These are phyloP conservation scores for Botrytis elliptica DNA, from an alignment of 2,329 filamentous ascomycete species.

Conservation along the genomic window DNA sequence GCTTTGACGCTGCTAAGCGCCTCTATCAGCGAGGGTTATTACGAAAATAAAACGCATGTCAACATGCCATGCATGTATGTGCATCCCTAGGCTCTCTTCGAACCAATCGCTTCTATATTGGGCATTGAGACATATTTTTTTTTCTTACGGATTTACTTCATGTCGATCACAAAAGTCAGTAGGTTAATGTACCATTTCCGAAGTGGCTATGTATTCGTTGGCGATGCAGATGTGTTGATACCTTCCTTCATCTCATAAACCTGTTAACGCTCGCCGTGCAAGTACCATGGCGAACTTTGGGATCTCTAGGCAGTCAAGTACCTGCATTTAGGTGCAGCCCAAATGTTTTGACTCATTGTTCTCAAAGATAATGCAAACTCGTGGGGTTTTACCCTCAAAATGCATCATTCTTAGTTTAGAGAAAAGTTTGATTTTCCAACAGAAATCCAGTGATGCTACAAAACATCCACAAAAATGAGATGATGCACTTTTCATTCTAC, in stretches of 20 bases:
- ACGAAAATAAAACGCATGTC: conserved; percentile 1
- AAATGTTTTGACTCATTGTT: neutral
- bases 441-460: neutral
- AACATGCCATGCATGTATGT: neutral
- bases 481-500: neutral
- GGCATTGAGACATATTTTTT: conserved; percentile 5
- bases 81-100: neutral
- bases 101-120: conserved; percentile 12
- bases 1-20: conserved; percentile 12
- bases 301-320: conserved; percentile 9
- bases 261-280: neutral
- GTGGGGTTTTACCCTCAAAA: neutral
- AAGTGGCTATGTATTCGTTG: conserved; percentile 11
- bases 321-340: conserved; percentile 13
- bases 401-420: neutral
- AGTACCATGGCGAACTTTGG: conserved; percentile 3
- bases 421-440: neutral
- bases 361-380: conserved; percentile 2
- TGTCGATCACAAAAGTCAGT: neutral
- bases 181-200: neutral
- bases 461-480: neutral
- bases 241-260: neutral
- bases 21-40: conserved; percentile 8
- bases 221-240: conserved; percentile 15
- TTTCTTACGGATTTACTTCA: neutral